These are phyloP conservation scores for Aurifilum marmelostoma DNA, from an alignment of 2,329 filamentous ascomycete genomes.

Conservation along the genomic window DNA sequence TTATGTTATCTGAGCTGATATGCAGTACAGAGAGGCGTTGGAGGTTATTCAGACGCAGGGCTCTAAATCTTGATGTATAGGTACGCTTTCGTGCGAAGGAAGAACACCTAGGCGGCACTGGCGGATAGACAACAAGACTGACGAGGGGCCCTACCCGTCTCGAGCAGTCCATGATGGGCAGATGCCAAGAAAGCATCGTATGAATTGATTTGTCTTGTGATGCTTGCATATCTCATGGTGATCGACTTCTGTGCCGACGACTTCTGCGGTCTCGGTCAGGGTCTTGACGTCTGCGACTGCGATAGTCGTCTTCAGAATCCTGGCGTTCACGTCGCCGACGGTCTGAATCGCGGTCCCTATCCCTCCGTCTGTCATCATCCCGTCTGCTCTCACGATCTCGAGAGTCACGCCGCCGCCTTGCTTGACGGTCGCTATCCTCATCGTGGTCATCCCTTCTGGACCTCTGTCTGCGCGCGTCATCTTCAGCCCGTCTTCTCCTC, in stretches of 20 bases:
- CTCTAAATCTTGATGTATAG: background rate
- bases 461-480: conserved; percentile 34
- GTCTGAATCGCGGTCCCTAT: conserved; percentile 37
- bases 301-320: conserved; percentile 34
- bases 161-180: background rate
- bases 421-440: conserved; percentile 24
- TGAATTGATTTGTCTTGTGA: background rate
- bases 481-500: conserved; percentile 24
- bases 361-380: conserved; percentile 32
- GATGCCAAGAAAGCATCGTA: background rate
- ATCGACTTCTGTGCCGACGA: conserved; percentile 48
- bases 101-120: conserved; percentile 28
- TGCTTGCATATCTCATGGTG: conserved; percentile 37
- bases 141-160: conserved; percentile 1
- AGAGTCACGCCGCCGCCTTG: conserved; percentile 34
- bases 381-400: conserved; percentile 38
- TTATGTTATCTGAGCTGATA: background rate
- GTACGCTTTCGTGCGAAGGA: conserved; percentile 19
- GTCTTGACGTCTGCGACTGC: conserved; percentile 28
- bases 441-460: conserved; percentile 45
- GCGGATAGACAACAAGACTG: conserved; percentile 9
- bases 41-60: conserved; percentile 9
- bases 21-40: conserved; percentile 31
- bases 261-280: conserved; percentile 34
- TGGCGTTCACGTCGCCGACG: conserved; percentile 37